A percentile compares a stretch with the other conserved stretches of the same genome.
Evolutionary conservation across 352 stramenopile genomes (phyloP).

Genomic region (Globisporangium polare): DNA sequence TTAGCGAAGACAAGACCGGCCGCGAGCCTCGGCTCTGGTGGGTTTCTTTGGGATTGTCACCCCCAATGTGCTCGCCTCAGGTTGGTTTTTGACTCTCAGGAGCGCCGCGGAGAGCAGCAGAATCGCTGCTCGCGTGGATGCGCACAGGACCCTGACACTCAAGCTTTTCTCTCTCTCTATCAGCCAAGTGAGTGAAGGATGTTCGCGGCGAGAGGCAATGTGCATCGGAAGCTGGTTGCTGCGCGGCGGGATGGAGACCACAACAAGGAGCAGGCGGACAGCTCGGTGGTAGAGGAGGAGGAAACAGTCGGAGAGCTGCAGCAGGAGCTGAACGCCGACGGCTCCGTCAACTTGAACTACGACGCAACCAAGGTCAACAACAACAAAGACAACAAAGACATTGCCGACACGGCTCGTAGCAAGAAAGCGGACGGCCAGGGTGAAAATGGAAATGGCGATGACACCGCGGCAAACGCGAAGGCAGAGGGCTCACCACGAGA

Average conservation of each 20-base stretch:
- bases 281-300: slow-evolving; percentile 8
- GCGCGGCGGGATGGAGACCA: slow-evolving; percentile 14
- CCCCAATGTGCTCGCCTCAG: neutral
- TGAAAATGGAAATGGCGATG: neutral
- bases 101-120: neutral
- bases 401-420: neutral
- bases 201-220: slow-evolving; percentile 22
- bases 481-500: neutral
- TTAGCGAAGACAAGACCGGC: neutral
- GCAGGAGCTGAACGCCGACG: slow-evolving; percentile 14
- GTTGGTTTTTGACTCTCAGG: neutral
- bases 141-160: too few relatives aligned
- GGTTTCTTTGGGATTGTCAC: neutral
- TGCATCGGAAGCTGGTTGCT: slow-evolving; percentile 22
- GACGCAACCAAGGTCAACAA: neutral
- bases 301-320: slow-evolving; percentile 15
- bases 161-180: neutral
- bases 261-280: slow-evolving; percentile 10
- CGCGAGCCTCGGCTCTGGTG: neutral
- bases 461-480: neutral
- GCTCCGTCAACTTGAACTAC: neutral
- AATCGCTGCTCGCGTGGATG: neutral
- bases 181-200: slow-evolving; percentile 4
- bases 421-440: neutral
- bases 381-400: slow-evolving; percentile 1